Conservation (phyloP, 2,329 filamentous ascomycete species). For the Aspergillus brasiliensis region DNA sequence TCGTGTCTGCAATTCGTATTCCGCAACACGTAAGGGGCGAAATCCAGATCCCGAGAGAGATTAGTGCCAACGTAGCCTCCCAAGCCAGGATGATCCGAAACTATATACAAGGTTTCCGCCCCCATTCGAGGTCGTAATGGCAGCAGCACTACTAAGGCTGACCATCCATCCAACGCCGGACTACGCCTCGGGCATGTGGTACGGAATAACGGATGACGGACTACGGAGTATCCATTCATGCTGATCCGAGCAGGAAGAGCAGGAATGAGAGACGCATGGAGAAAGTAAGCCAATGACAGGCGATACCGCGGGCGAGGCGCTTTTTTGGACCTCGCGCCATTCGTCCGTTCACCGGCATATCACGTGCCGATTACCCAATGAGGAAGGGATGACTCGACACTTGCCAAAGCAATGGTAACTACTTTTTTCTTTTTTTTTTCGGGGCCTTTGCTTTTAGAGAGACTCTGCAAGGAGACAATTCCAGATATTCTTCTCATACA, state of each 20-base stretch:
- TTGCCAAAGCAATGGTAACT: no score
- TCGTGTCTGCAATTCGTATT: neutral
- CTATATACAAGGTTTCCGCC: neutral
- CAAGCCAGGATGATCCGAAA: neutral
- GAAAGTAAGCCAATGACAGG: neutral
- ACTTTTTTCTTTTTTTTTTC: no score
- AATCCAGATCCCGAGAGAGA: neutral
- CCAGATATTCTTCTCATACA: no score
- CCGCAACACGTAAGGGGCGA: neutral
- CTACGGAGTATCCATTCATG: neutral
- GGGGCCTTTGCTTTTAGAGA: no score
- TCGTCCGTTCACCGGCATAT: slow-evolving; percentile 26
- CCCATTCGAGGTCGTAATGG: neutral
- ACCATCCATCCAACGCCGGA: neutral
- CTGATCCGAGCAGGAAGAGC: neutral
- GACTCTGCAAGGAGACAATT: no score
- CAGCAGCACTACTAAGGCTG: neutral
- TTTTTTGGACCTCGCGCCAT: neutral
- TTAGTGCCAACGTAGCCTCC: neutral
- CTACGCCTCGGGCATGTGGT: no score
- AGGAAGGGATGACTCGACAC: neutral
- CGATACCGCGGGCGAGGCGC: neutral
- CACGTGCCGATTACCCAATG: slow-evolving; percentile 24
- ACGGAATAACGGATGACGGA: neutral
- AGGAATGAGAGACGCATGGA: neutral